Percentiles rank a stretch among this genome's conserved stretches.
Evolutionary conservation across 1,139 yeast genomes (phyloP).

Genomic region (Protomyces pachydermus): DNA sequence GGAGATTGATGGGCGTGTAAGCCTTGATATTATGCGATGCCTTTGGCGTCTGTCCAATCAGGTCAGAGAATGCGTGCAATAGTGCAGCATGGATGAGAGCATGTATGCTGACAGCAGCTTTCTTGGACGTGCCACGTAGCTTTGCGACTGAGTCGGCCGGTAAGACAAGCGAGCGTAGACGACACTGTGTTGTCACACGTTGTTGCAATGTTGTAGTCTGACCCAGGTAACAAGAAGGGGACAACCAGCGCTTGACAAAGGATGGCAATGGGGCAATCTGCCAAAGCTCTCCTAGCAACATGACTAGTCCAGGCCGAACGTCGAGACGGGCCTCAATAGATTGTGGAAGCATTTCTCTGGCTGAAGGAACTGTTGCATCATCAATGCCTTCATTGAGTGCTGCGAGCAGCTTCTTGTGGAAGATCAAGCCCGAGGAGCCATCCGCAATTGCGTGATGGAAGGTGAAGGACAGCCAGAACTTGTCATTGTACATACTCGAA

Average conservation of each 20-base stretch:
- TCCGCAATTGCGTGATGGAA: constrained; percentile 24
- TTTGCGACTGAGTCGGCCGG: neutral
- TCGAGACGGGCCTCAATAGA: constrained; percentile 1
- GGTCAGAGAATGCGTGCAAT: neutral
- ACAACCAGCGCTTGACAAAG: neutral
- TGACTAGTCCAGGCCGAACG: neutral
- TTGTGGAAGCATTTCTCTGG: constrained; percentile 1
- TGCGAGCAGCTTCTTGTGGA: constrained; percentile 8
- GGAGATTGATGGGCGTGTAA: constrained; percentile 14
- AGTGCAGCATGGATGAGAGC: constrained; percentile 14
- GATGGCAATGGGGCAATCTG: constrained; percentile 9
- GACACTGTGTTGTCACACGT: constrained; percentile 3
- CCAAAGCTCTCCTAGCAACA: neutral
- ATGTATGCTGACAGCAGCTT: constrained; percentile 1
- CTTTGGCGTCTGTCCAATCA: neutral
- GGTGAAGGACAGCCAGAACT: constrained; percentile 12
- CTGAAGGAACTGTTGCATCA: too few species aligned
- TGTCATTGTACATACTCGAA: too few species aligned
- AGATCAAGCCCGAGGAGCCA: constrained; percentile 24
- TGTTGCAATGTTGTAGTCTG: constrained; percentile 1
- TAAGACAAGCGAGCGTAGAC: neutral
- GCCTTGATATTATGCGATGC: neutral
- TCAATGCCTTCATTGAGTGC: neutral
- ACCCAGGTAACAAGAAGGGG: neutral
- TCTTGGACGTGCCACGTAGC: neutral